Percentiles rank a stretch among this genome's conserved stretches.
Conservation (phyloP, 495 filamentous ascomycete species). For the Neurospora sp. region DNA sequence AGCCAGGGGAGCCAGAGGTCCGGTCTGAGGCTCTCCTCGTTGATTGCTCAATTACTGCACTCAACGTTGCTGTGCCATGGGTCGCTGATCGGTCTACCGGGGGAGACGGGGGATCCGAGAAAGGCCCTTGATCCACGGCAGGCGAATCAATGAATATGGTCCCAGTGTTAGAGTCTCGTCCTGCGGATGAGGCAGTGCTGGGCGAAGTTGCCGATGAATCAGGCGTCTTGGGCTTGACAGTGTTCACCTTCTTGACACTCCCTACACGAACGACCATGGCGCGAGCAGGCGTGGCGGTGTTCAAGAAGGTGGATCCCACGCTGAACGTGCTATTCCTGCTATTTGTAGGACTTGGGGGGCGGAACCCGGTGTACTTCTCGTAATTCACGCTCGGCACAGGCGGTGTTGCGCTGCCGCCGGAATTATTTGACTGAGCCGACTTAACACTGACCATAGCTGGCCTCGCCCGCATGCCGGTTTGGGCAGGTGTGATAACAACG, state of each 20-base stretch:
- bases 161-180: constrained; percentile 26
- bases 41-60: constrained; percentile 44
- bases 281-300: constrained; percentile 43
- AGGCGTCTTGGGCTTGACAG: constrained; percentile 5
- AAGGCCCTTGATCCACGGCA: constrained; percentile 44
- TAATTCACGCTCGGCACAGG: constrained; percentile 47
- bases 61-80: constrained; percentile 35
- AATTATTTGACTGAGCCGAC: constrained; percentile 41
- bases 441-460: constrained; percentile 87
- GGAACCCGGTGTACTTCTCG: constrained; percentile 38
- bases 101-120: constrained; percentile 40
- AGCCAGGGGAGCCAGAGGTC: constrained; percentile 15
- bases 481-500: constrained; percentile 72
- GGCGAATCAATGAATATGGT: constrained; percentile 44
- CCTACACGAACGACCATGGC: constrained; percentile 46
- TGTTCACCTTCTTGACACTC: constrained; percentile 37
- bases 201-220: constrained; percentile 19
- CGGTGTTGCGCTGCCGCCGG: constrained; percentile 36
- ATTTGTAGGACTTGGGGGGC: constrained; percentile 33
- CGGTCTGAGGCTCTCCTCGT: constrained; percentile 31
- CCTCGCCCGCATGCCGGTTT: constrained; percentile 73
- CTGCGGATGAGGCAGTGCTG: constrained; percentile 12
- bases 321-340: constrained; percentile 45
- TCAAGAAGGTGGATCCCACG: constrained; percentile 55
- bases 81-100: constrained; percentile 9